These are phyloP conservation scores for Candida easanensis DNA, from an alignment of 805 yeast genomes.

Conservation along the genomic window DNA sequence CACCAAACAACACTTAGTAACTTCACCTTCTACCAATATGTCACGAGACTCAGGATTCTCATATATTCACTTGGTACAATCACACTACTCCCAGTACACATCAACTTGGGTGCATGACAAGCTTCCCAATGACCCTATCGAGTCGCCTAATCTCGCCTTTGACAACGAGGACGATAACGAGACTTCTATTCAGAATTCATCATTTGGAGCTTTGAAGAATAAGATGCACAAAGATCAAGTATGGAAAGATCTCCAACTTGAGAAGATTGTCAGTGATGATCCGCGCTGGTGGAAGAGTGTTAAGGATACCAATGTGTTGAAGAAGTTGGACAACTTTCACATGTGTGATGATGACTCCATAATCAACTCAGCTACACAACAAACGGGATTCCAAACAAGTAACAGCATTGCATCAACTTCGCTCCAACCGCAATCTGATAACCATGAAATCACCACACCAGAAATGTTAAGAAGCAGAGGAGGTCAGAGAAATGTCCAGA, in stretches of 20 bases:
- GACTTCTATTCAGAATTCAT: constrained; percentile 11
- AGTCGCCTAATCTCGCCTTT: constrained; percentile 13
- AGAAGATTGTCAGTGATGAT: constrained; percentile 24
- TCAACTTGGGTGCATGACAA: constrained; percentile 31
- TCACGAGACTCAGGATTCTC: constrained; percentile 8
- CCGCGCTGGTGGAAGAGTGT: constrained; percentile 13
- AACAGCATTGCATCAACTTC: not conserved
- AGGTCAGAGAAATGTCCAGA: constrained; percentile 14
- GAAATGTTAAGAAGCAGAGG: constrained; percentile 23
- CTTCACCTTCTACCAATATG: constrained; percentile 4
- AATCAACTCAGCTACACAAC: not conserved
- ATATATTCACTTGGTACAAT: constrained; percentile 22
- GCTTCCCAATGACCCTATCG: constrained; percentile 28
- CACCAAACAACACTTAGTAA: not conserved
- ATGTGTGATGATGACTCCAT: not conserved
- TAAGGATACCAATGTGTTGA: constrained; percentile 16
- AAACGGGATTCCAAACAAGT: not conserved
- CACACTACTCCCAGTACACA: constrained; percentile 33
- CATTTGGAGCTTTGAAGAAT: constrained; percentile 26
- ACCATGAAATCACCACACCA: constrained; percentile 23
- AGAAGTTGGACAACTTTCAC: constrained; percentile 11
- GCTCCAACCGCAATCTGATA: not conserved
- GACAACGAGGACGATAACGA: constrained; percentile 19
- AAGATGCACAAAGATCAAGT: constrained; percentile 18
- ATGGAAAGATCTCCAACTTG: constrained; percentile 30